These are phyloP conservation scores for Claviceps paspali DNA, from an alignment of 2,329 filamentous ascomycete genomes.

Conservation along the genomic window DNA sequence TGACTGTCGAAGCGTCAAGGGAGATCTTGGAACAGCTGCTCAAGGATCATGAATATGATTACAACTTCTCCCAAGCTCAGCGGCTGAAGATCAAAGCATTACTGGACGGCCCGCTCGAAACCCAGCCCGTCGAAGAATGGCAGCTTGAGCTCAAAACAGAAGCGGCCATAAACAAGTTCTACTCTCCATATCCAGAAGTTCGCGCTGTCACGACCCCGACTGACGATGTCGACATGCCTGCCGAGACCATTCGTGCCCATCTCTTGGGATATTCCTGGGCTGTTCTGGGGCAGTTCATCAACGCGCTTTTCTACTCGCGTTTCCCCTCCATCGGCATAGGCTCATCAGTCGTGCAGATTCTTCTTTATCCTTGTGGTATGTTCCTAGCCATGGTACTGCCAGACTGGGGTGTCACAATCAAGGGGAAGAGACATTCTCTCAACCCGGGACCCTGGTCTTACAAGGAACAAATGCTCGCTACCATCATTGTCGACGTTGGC, in stretches of 20 bases:
- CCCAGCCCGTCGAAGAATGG: conserved; percentile 8
- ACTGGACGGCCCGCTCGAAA: conserved; percentile 8
- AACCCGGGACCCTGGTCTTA: conserved; percentile 40
- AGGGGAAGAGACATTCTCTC: conserved; percentile 25
- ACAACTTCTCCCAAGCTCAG: conserved; percentile 10
- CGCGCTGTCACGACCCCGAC: conserved; percentile 13
- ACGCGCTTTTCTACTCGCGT: conserved; percentile 7
- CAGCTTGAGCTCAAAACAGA: conserved; percentile 9
- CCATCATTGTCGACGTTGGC: conserved; percentile 40
- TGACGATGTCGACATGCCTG: conserved; percentile 14
- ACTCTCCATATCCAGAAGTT: conserved; percentile 14
- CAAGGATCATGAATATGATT: conserved; percentile 12
- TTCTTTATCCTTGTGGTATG: conserved; percentile 31
- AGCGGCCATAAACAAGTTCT: conserved; percentile 9
- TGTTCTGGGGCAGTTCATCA: conserved; percentile 6
- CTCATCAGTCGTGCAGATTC: conserved; percentile 17
- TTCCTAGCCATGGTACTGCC: conserved; percentile 28
- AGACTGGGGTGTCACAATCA: conserved; percentile 27
- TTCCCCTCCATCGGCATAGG: conserved; percentile 5
- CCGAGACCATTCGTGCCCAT: conserved; percentile 15
- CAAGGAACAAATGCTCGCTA: conserved; percentile 46
- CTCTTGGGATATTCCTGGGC: conserved; percentile 15
- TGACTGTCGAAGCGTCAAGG: conserved; percentile 10
- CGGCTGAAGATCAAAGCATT: conserved; percentile 9
- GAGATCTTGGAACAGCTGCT: conserved; percentile 9